Evolutionary conservation across 805 yeast genomes (phyloP), one percentile per base, ranked within the genome.

Genomic region (Metschnikowia continentalis): DNA sequence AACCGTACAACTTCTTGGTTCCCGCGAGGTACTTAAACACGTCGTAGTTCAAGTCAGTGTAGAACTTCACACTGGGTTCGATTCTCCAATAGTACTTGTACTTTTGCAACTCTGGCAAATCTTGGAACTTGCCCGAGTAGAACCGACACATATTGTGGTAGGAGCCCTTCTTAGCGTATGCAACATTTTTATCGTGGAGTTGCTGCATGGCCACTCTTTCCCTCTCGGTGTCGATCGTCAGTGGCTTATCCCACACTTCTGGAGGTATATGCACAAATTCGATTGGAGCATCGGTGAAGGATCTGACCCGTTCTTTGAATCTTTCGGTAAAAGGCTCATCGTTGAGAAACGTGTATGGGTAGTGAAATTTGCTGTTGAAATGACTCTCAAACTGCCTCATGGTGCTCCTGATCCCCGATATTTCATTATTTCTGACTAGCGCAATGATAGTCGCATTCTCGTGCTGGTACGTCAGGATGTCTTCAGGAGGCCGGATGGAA

Each of bases 91-190:
- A 86, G 68, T 84, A 88, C 58, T 74, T 77, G 68, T 76, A 84
- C 52, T 86, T 72, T 52, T 75, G 70, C 62, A 88, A 64, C 50
- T 79, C 76, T 11, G 87, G 87, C 54, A 85, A 79, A 46, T 84
- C 75, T 62, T 77, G 86, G 60, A 88, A 86, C 51, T 68, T 69
- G 11, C 80, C 81, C 46, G 86, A 81, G 64, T 87, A 86, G 66
- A 84, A 88, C 23, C 96, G 76, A 64, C 96, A 88, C 96, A 88
- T 88, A 61, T 86, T 84, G 61, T 87, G 95, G 60, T 88, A 88
- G 0, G 90, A 83, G 19, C 63, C 65, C 65, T 70, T 72, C 19
- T 72, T 72, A 2, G 90, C 88, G 62, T 86, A 86, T 4, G 83
- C 86, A 14, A 83, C 75, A 19, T 76, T 71, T 43, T 78, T 70